Conservation (phyloP, 306 rosid genomes). For the Pterocarpus santalinus region DNA sequence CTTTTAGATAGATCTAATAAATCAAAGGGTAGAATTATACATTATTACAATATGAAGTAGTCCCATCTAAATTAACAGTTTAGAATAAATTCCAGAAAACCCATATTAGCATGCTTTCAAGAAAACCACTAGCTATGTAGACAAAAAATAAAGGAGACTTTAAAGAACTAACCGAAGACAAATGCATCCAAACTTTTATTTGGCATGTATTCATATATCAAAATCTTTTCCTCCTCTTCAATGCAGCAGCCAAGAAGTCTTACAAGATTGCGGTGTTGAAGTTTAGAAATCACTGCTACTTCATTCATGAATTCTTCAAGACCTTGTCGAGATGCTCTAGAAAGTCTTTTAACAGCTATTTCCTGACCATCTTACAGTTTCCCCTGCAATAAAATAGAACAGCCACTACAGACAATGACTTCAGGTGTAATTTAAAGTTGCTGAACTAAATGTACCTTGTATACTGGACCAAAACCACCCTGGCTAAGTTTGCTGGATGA, state of each 20-base stretch:
- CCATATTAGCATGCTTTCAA: background rate
- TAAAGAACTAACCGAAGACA: slow-evolving; percentile 40
- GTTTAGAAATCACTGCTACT: slow-evolving; percentile 43
- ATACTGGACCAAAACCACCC: slow-evolving; percentile 39
- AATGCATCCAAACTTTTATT: slow-evolving; percentile 42
- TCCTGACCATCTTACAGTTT: slow-evolving; percentile 39
- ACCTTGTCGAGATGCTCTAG: slow-evolving; percentile 50
- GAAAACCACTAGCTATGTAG: background rate
- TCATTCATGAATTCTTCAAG: slow-evolving; percentile 51
- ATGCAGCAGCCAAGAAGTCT: slow-evolving; percentile 45
- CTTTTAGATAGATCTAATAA: background rate
- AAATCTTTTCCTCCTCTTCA: slow-evolving; percentile 37
- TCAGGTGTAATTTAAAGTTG: background rate
- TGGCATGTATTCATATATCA: slow-evolving; percentile 39
- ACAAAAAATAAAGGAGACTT: too few relatives aligned
- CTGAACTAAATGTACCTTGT: background rate
- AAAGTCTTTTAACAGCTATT: background rate
- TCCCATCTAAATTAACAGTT: too few relatives aligned
- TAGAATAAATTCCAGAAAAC: background rate
- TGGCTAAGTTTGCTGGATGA: slow-evolving; percentile 41
- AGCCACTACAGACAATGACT: background rate
- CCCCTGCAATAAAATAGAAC: slow-evolving; percentile 30
- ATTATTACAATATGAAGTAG: background rate
- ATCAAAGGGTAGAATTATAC: background rate
- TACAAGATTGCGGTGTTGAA: slow-evolving; percentile 53